Evolutionary conservation across 2,329 filamentous ascomycete genomes (phyloP), one percentile per base, ranked within the genome.

Genomic region (Colletotrichum noveboracense): DNA sequence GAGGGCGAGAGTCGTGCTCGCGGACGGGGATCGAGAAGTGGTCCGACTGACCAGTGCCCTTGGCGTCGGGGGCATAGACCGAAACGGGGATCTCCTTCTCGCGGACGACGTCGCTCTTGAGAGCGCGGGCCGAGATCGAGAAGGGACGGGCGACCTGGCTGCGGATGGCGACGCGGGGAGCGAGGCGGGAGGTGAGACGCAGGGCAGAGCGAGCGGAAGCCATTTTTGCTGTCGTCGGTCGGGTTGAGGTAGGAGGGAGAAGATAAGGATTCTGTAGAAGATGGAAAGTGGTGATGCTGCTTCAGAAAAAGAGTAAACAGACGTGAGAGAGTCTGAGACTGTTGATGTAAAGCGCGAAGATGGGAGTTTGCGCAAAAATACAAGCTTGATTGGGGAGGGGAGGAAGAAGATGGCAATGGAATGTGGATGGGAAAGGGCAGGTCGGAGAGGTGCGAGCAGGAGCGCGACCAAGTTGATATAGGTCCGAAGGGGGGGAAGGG

Each of bases 61-160:
- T 88, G 70, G 84, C 80, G 74, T 88, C 86, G 7, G 86, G 84
- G 34, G 81, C 83, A 82, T 91, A 92, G 79, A 90, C 85, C 26
- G 89, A 90, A 71, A 91, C 89, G 32, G 90, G 89, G 18, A 92
- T 84, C 80, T 91, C 89, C 78, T 89, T 89, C 85, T 91, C 89
- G 77, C 87, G 88, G 77, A 91, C 88, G 14, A 90, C 88, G 74
- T 88, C 89, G 79, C 86, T 88, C 81, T 88, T 90, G 69, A 80
- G 78, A 77, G 84, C 85, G 58, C 81, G 77, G 24, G 83, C 79
- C 3, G 85, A 84, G 56, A 83, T 78, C 14, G 83, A 83, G 77
- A 88, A 85, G 38, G 84, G 79, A 43, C 86, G 76, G n/a, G 80
- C 77, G 18, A 81, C 78, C 71, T 82, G 82, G 56, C 79, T 77